Conservation (phyloP, 352 stramenopile genomes). For the Proteromonas lacertae region DNA sequence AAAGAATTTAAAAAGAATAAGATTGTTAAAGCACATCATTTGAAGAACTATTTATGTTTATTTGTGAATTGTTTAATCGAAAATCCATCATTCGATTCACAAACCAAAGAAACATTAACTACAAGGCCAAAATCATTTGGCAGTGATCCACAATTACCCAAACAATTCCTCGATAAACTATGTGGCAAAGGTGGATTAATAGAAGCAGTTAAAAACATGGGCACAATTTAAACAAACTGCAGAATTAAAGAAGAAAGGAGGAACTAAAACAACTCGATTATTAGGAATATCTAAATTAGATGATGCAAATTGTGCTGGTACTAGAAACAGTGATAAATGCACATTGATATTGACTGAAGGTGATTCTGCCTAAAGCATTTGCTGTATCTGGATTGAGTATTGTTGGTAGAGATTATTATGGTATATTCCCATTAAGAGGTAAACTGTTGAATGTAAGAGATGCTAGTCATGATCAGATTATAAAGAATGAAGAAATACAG, state of each 20-base stretch:
- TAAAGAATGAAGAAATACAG: conserved; percentile 86
- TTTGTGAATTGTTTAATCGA: conserved; percentile 95
- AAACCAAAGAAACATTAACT: conserved; percentile 96
- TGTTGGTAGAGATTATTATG: conserved; percentile 83
- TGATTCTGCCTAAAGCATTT: conserved; percentile 91
- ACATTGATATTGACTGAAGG: conserved; percentile 95
- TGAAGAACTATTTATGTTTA: conserved; percentile 85
- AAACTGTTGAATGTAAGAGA: conserved; percentile 97
- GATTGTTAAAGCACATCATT: conserved; percentile 50
- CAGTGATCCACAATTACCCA: conserved; percentile 49
- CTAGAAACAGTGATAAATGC: conserved; percentile 22
- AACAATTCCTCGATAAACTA: conserved; percentile 71
- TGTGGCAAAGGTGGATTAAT: too few species aligned
- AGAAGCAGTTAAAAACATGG: conserved; percentile 21
- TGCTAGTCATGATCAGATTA: conserved; percentile 68
- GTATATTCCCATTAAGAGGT: conserved; percentile 89
- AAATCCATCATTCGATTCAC: conserved; percentile 94
- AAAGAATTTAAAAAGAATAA: conserved; percentile 86
- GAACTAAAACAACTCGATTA: conserved; percentile 24
- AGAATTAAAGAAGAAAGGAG: conserved; percentile 54
- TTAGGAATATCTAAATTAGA: conserved; percentile 86
- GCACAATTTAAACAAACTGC: conserved; percentile 60
- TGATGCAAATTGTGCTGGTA: conserved; percentile 83
- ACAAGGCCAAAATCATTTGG: conserved; percentile 19
- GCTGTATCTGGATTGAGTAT: conserved; percentile 88